Base-by-base conservation (phyloP, 208 protist species). In the Tritrichomonas foetus region DNA sequence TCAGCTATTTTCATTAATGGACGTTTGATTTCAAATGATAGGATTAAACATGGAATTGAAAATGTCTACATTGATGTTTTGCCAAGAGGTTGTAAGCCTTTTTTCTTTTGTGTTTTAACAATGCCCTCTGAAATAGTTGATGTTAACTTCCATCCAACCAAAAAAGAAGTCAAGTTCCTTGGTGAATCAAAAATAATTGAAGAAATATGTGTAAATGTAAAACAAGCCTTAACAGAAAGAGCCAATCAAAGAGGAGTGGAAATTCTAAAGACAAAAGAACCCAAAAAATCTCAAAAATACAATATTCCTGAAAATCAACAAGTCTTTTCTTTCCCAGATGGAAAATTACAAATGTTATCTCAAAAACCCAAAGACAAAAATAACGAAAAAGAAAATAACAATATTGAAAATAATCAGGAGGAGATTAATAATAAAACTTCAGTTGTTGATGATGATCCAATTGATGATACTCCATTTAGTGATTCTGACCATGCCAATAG, bases 131-230 rank as follows among this genome's bases (percentile, higher is more conserved):
- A 93, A 39, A 22, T 22, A 30, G 41, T 93, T 16, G 89, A 93
- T n/a, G 89, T 93, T 8, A 93, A 93, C 55, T 25, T 93, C 72
- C 89, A 93, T 50, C 89, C 89, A 69, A 53, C 89, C 16, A 93
- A 93, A 39, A 93, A 93, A 72, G 36, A 64, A 69, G 89, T 93
- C 33, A 41, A 49, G 9, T 74, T 93, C 27, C 13, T 74, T 22
- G 47, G n/a, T 36, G 78, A 89, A 57, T 13, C 27, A 53, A 36
- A 89, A 57, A 57, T 89, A 2, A 36, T 44, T 5, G 41, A 57
- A 57, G 16, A 53, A 57, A 89, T 89, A 3, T 27, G 27, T 50
- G 39, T 47, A 30, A 53, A 57, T 27, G 47, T 89, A 27, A 89
- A 89, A 39, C n/a, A 89, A 57, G 44, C 41, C 1, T 27, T 89